These are phyloP conservation scores for Brettanomyces bruxellensis DNA, from an alignment of 805 yeast genomes.

Conservation along the genomic window DNA sequence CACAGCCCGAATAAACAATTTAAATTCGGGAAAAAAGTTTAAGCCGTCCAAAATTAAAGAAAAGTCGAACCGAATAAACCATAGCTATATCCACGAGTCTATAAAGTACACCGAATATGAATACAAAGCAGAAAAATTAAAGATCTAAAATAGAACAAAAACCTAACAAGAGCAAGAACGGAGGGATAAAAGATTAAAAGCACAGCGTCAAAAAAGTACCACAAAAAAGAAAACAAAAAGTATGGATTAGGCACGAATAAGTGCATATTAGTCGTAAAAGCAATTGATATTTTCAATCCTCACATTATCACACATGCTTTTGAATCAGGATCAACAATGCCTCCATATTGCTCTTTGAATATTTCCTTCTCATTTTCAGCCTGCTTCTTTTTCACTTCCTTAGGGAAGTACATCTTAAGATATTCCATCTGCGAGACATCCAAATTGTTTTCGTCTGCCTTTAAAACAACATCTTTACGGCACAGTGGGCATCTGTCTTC, in stretches of 20 bases:
- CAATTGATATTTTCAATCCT: not conserved
- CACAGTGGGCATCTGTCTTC: slow-evolving; percentile 66
- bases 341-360: slow-evolving; percentile 32
- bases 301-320: slow-evolving; percentile 20
- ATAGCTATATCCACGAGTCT: not conserved
- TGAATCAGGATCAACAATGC: slow-evolving; percentile 20
- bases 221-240: too few species aligned
- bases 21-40: too few species aligned
- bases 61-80: not conserved
- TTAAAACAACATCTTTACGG: slow-evolving; percentile 40
- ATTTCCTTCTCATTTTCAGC: slow-evolving; percentile 42
- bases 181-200: too few species aligned
- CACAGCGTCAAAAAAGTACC: too few species aligned
- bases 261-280: too few species aligned
- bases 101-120: not conserved
- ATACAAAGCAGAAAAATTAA: too few species aligned
- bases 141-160: too few species aligned
- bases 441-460: slow-evolving; percentile 52
- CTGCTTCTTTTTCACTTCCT: slow-evolving; percentile 55
- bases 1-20: too few species aligned
- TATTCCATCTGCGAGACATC: slow-evolving; percentile 44
- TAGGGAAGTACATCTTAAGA: slow-evolving; percentile 55
- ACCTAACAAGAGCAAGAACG: too few species aligned
- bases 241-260: too few species aligned
- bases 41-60: too few species aligned